Percentiles rank a stretch among this genome's conserved stretches.
Conservation (phyloP, 352 stramenopile species). For the Phytophthora constricta region DNA sequence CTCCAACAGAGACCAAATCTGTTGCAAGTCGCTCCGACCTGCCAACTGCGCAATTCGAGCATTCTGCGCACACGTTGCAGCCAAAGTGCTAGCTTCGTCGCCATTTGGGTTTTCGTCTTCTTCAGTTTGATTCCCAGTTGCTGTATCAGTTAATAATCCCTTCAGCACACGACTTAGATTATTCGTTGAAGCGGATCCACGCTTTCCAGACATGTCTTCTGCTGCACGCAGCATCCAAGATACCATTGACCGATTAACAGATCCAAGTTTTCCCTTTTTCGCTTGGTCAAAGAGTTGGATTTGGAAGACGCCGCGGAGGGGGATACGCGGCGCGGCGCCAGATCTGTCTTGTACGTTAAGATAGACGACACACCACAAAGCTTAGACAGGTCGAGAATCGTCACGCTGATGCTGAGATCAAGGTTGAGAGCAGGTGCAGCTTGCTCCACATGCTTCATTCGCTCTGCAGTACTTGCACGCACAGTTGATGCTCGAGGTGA, state of each 20-base stretch:
- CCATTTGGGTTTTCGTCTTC: not conserved
- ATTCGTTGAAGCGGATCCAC: constrained; percentile 33
- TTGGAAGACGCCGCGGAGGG: constrained; percentile 17
- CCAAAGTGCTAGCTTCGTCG: constrained; percentile 24
- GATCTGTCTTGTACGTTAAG: constrained; percentile 67
- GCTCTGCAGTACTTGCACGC: constrained; percentile 34
- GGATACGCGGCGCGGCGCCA: constrained; percentile 28
- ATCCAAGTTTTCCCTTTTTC: constrained; percentile 30
- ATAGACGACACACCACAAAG: constrained; percentile 80
- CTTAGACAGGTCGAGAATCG: constrained; percentile 73
- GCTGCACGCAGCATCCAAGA: constrained; percentile 64
- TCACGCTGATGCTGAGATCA: constrained; percentile 76
- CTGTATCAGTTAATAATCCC: constrained; percentile 36
- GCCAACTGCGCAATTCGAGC: constrained; percentile 55
- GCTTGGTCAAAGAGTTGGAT: constrained; percentile 10
- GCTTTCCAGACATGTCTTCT: constrained; percentile 38
- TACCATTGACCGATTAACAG: constrained; percentile 57
- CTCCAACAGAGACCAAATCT: constrained; percentile 84
- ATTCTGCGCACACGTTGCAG: constrained; percentile 67
- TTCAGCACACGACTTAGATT: constrained; percentile 56
- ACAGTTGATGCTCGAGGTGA: constrained; percentile 56
- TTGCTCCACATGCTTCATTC: constrained; percentile 61
- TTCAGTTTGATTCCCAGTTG: constrained; percentile 7
- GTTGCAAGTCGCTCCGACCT: constrained; percentile 71
- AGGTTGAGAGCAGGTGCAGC: constrained; percentile 53